Evolutionary conservation across 2,329 filamentous ascomycete genomes (phyloP), one percentile per base, ranked within the genome.

Genomic region (Mycosphaerella arachidis): DNA sequence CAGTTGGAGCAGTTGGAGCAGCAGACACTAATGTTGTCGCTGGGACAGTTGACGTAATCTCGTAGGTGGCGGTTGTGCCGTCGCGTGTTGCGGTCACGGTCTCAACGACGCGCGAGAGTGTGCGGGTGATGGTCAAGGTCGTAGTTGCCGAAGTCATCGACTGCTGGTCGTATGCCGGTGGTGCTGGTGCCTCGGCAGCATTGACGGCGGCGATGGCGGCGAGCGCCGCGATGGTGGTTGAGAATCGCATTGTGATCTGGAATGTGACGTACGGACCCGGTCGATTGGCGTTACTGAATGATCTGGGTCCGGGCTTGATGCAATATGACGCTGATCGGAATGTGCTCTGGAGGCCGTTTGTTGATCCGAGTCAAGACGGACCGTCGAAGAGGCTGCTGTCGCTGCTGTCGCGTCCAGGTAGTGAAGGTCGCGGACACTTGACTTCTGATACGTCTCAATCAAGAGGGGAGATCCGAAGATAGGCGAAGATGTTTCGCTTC

Each of bases 41-140:
- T 20, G 30, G 50, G 10, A 20, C 30, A 13, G 50, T 52, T 35
- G 31, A 43, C 40, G 64, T 63, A 51, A 51, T 62, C 51, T 46
- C 59, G 58, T 56, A 61, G 12, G 58, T 54, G 12, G 62, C 61
- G 43, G 55, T 43, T 30, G 61, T 63, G 55, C 59, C 60, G 51
- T 65, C 64, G 31, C 63, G 58, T 3, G 68, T 70, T 27, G 67
- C 62, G 16, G 69, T 71, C 24, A 66, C 59, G 52, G 68, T 71
- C 52, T 63, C 56, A 27, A 63, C 66, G 56, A 70, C 67, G 59
- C 67, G 68, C 57, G 63, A 58, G 53, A 70, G 66, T 33, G 68
- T 70, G 52, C 61, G 57, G 31, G 68, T 70, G 18, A 61, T 65
- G 56, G 65, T 67, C 60, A 63, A 65, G 45, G 68, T 70, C 40